These are phyloP conservation scores for Beauveria asiatica DNA, from an alignment of 2,329 filamentous ascomycete genomes.

Conservation along the genomic window DNA sequence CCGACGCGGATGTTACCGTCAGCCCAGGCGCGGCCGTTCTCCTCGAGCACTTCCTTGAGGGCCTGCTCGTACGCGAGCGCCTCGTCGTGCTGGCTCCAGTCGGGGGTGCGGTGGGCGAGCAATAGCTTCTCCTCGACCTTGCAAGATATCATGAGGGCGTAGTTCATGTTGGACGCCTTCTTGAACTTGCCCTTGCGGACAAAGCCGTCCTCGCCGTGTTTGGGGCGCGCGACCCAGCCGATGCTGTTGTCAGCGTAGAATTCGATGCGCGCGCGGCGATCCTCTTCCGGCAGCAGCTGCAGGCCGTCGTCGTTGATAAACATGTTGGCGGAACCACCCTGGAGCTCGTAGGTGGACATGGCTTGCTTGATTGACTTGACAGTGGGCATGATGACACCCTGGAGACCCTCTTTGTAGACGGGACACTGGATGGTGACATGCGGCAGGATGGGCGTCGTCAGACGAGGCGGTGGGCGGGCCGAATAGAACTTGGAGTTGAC, in stretches of 20 bases:
- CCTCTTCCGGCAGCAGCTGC: constrained; percentile 40
- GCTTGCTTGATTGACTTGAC: constrained; percentile 42
- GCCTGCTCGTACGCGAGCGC: constrained; percentile 52
- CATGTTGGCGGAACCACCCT: constrained; percentile 39
- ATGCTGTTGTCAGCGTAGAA: constrained; percentile 41
- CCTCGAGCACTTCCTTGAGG: constrained; percentile 43
- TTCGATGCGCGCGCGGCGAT: constrained; percentile 47
- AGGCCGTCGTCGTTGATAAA: constrained; percentile 58
- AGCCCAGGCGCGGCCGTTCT: constrained; percentile 40
- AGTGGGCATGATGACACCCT: constrained; percentile 38
- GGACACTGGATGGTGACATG: constrained; percentile 44
- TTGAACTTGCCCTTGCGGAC: constrained; percentile 58
- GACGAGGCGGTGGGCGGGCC: constrained; percentile 55
- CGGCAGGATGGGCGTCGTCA: constrained; percentile 54
- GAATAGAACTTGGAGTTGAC: constrained; percentile 79
- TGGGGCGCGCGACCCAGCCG: constrained; percentile 40
- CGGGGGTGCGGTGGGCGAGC: constrained; percentile 43
- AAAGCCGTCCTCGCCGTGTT: constrained; percentile 40
- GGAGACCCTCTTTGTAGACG: constrained; percentile 33
- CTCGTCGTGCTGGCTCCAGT: constrained; percentile 43
- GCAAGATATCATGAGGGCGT: constrained; percentile 53
- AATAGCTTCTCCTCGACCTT: constrained; percentile 53
- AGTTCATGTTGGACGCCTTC: constrained; percentile 72
- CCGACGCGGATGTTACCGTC: constrained; percentile 53
- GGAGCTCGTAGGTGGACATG: constrained; percentile 41